Percentiles rank a stretch among this genome's conserved stretches.
phyloP scores from a whole-genome alignment of 2,329 filamentous ascomycete genomes.

The Fusarium sp. region DNA sequence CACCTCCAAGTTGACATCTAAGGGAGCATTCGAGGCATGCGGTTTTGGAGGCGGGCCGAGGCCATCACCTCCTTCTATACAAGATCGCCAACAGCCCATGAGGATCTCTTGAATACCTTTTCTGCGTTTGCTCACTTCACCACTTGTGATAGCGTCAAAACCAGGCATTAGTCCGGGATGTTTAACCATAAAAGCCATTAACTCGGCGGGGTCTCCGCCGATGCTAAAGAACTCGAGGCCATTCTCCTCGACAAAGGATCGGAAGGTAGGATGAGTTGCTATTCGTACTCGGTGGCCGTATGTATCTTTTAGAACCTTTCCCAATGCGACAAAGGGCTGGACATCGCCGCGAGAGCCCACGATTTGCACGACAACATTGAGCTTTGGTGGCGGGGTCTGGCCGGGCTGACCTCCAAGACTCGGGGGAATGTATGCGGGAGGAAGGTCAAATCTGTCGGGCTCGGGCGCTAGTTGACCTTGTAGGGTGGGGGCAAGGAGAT shows the following conservation, averaged over 20 bases:
- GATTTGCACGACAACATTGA: constrained; percentile 80
- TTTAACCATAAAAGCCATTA: constrained; percentile 94
- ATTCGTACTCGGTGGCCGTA: constrained; percentile 79
- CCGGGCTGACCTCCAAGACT: constrained; percentile 72
- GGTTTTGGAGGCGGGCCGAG: constrained; percentile 59
- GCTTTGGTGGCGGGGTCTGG: constrained; percentile 65
- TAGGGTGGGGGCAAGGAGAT: constrained; percentile 73
- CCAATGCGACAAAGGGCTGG: constrained; percentile 78
- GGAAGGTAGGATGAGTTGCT: constrained; percentile 77
- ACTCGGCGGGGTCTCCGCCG: constrained; percentile 77
- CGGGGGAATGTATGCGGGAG: constrained; percentile 78
- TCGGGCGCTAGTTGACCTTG: constrained; percentile 66
- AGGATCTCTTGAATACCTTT: constrained; percentile 82
- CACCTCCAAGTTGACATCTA: constrained; percentile 52
- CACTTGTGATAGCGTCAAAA: constrained; percentile 78
- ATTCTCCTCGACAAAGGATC: constrained; percentile 74
- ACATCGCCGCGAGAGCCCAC: constrained; percentile 80
- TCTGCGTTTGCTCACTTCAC: constrained; percentile 79
- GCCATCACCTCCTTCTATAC: constrained; percentile 81
- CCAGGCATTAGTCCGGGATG: constrained; percentile 88
- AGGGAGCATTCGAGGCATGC: constrained; percentile 59
- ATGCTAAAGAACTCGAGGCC: constrained; percentile 81
- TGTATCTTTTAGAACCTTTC: constrained; percentile 69
- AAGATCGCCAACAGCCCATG: constrained; percentile 88
- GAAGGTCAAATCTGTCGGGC: constrained; percentile 57